Conservation (phyloP, 1,139 yeast species). For the Candida frijolesensis region DNA sequence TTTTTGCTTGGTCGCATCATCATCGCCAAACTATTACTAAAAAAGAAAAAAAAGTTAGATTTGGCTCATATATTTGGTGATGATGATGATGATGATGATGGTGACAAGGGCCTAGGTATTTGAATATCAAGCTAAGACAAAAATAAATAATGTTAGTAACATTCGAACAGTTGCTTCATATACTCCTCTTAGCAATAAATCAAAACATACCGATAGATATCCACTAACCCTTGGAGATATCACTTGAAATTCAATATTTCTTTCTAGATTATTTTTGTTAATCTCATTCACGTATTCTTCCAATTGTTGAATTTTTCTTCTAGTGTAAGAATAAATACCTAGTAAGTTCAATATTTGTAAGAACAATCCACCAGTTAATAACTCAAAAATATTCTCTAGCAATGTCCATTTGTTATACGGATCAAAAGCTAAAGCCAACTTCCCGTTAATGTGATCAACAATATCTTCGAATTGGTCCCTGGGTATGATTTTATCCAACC, state of each 20-base stretch:
- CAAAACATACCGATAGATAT: conserved; percentile 55
- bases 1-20: conserved; percentile 6
- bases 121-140: conserved; percentile 40
- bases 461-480: conserved; percentile 42
- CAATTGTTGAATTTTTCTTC: conserved; percentile 34
- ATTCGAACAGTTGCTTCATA: background rate
- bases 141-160: conserved; percentile 9
- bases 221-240: conserved; percentile 61
- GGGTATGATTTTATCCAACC: conserved; percentile 41
- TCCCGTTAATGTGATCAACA: conserved; percentile 46
- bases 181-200: background rate
- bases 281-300: conserved; percentile 47
- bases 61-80: background rate
- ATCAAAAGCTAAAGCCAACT: conserved; percentile 42
- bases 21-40: background rate
- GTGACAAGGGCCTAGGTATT: conserved; percentile 41
- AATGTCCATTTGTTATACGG: conserved; percentile 39
- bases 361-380: conserved; percentile 44
- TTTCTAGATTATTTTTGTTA: conserved; percentile 34
- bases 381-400: conserved; percentile 45
- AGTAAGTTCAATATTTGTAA: conserved; percentile 22
- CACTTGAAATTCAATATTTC: conserved; percentile 32
- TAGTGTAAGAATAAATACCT: conserved; percentile 24
- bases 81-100: too few species aligned
- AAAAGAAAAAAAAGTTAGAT: background rate